phyloP scores from a whole-genome alignment of 257 asterid species.

The Gardenia jasminoides region DNA sequence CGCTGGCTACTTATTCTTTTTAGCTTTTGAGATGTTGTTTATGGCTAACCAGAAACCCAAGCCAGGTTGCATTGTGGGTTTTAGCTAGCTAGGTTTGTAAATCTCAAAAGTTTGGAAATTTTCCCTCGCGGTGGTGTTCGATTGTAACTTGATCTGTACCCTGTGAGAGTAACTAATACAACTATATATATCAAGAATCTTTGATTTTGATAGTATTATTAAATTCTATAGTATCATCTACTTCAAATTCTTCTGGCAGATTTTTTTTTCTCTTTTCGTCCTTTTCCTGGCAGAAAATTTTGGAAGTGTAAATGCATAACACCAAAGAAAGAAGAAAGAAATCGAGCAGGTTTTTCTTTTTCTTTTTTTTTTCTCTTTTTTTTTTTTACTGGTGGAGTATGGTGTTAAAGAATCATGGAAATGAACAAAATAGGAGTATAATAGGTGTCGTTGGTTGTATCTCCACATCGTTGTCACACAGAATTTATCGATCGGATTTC shows the following conservation, averaged over 20 bases:
- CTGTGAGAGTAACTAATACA: conserved; percentile 39
- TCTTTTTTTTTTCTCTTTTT: no score
- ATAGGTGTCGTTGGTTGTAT: neutral
- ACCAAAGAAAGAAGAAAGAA: neutral
- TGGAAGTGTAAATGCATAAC: neutral
- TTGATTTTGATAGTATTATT: neutral
- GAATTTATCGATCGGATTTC: neutral
- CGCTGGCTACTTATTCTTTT: neutral
- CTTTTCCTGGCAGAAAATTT: neutral
- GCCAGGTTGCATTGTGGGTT: conserved; percentile 7
- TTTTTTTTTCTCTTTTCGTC: no score
- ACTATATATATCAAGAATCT: neutral
- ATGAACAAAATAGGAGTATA: neutral
- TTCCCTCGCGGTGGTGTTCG: conserved; percentile 58
- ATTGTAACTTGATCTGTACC: conserved; percentile 39
- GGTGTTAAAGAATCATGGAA: neutral
- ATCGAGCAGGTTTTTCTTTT: neutral
- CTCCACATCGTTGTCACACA: conserved; percentile 13
- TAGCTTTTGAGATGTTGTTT: conserved; percentile 25
- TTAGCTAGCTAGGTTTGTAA: conserved; percentile 31
- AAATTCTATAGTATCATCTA: neutral
- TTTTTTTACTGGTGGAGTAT: no score
- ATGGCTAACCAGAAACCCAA: conserved; percentile 21
- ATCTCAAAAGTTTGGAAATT: conserved; percentile 37
- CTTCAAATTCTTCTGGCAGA: neutral